Evolutionary conservation across 2,329 filamentous ascomycete species (phyloP).

Genomic region (Helotiales sp.): DNA sequence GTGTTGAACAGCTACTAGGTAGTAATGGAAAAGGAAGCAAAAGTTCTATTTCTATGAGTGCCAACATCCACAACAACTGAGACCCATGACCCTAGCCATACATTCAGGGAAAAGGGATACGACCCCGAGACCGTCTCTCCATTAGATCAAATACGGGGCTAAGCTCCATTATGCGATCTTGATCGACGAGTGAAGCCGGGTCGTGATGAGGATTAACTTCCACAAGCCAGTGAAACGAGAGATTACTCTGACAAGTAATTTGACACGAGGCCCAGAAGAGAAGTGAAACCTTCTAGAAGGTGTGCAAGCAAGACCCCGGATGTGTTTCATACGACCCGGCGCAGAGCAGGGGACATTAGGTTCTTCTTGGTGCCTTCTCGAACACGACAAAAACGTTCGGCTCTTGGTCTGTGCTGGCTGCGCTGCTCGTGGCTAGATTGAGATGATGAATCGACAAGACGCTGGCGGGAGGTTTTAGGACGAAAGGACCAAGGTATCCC

Average conservation of each 20-base stretch:
- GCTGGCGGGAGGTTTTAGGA: no score
- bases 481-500: no score
- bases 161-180: not conserved
- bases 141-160: not conserved
- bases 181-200: not conserved
- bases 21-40: no score
- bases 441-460: not conserved
- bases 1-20: no score
- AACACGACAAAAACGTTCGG: conserved; percentile 1
- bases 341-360: conserved; percentile 7
- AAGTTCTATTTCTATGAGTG: not conserved
- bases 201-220: not conserved
- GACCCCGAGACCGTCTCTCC: not conserved
- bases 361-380: conserved; percentile 19
- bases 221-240: not conserved
- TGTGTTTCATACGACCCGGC: conserved; percentile 6
- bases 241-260: no score
- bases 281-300: conserved; percentile 19
- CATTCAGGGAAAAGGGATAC: no score
- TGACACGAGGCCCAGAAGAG: not conserved
- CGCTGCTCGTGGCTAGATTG: not conserved
- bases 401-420: not conserved
- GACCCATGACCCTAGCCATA: no score
- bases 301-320: not conserved
- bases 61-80: not conserved